Evolutionary conservation across 2,329 filamentous ascomycete species (phyloP), one percentile per base, ranked within the genome.

Genomic region (Apiospora phragmitis): DNA sequence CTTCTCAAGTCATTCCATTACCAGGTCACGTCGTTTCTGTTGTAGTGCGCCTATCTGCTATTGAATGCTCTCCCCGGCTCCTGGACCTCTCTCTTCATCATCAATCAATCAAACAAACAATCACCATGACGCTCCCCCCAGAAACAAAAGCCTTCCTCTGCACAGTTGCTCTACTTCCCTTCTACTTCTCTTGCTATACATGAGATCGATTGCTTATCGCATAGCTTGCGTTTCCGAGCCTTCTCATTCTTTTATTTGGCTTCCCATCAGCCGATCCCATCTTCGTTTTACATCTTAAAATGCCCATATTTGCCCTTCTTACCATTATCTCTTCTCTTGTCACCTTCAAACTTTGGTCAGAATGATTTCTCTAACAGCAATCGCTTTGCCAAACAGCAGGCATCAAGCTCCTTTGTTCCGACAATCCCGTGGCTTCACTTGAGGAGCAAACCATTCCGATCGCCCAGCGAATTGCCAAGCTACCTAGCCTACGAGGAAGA

Each of bases 301-400:
- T 68, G 72, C 66, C 72, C 72, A 73, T 73, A 72, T 71, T 71
- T 72, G 73, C 73, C 75, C 73, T 67, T 67, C 29, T n/a, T 43
- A 43, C 24, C 65, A 67, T 45, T 45, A 67, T 45, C 21, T 67
- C 26, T 42, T 67, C 65, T 45, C 65, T 45, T 45, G 55, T 62
- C 35, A 38, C 42, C 65, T 29, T 67, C 65, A 67, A 67, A 67
- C 69, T 68, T 75, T 76, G 69, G 76, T 81, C 79, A 84, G 82
- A 81, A 84, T 85, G 80, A 80, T 80, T 81, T 83, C 81, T 89
- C 87, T 89, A 88, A 89, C 87, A 77, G 82, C 84, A 84, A 84
- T 83, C 83, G 81, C 84, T 79, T 83, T 81, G 83, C 82, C 83
- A 85, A 85, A 82, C 80, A 84, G 81, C 83, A 86, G 85, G 82